These are phyloP conservation scores for Cutaneotrichosporon sp. DNA, from an alignment of 1,284 basidiomycete species.

Conservation along the genomic window DNA sequence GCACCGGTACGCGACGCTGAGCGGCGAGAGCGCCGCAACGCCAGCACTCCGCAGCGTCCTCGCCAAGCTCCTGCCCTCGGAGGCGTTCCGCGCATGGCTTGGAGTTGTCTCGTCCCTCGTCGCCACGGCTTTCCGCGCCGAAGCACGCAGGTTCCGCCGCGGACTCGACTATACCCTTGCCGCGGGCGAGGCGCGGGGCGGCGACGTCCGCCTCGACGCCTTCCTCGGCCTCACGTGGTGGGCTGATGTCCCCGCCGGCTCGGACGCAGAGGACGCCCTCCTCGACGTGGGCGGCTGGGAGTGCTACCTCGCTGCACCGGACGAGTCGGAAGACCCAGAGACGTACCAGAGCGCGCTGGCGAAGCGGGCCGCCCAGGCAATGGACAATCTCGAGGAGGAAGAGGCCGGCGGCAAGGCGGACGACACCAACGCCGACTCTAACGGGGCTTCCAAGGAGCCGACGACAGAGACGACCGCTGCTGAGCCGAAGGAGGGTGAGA, in stretches of 20 bases:
- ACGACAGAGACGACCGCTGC: neutral
- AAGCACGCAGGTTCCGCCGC: constrained; percentile 82
- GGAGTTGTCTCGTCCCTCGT: constrained; percentile 71
- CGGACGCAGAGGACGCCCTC: constrained; percentile 48
- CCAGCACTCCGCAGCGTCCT: constrained; percentile 59
- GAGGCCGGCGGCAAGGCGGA: constrained; percentile 22
- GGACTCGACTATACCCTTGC: constrained; percentile 95
- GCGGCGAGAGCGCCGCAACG: constrained; percentile 20
- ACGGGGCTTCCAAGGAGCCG: constrained; percentile 14
- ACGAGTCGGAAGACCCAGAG: constrained; percentile 88
- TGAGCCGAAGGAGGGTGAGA: neutral
- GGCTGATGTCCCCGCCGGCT: constrained; percentile 47
- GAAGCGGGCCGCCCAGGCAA: constrained; percentile 32
- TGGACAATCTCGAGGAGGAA: constrained; percentile 29
- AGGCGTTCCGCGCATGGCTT: constrained; percentile 87
- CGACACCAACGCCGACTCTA: neutral
- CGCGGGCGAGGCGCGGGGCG: constrained; percentile 66
- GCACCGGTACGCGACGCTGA: constrained; percentile 77
- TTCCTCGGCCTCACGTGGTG: constrained; percentile 85
- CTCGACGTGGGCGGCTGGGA: constrained; percentile 87
- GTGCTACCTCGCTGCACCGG: constrained; percentile 92
- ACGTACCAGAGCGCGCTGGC: constrained; percentile 68
- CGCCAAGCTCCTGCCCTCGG: constrained; percentile 64
- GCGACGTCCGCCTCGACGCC: constrained; percentile 75
- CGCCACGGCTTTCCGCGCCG: constrained; percentile 65